Base-by-base conservation (phyloP, 164 flowering plant species). In the Stephania japonica region DNA sequence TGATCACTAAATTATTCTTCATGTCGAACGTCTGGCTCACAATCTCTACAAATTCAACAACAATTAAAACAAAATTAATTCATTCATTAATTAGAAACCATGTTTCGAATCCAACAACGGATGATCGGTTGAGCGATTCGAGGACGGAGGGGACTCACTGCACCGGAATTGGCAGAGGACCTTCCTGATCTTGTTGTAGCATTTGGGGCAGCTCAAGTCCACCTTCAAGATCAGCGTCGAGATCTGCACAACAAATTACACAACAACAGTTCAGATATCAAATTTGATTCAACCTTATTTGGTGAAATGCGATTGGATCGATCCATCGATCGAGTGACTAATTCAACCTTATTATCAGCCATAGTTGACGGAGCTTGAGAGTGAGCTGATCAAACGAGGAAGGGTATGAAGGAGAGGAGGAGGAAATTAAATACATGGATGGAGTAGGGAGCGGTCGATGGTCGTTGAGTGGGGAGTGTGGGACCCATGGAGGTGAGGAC, bases 21-120 rank as follows among this genome's bases (percentile, higher is more conserved):
- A 84, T 85, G 56, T 89, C 88, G 73, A 66, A 87, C 1, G 72
- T 11, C 78, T 87, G 91, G 83, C 86, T 85, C 69, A 83, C 82
- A 16, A 91, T 88, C 86, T 87, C 93, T 75, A 56, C 26, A 44
- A 38, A 44, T 26, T 24, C 2, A 32, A 6, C 47, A 26, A 12
- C 12, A 66, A 23, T 1, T 27, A 66, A 32, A 56, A 56, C 23
- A 75, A 73, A 65, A 23, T 44, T 10, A 72, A 14, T 47, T 41
- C 0, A 41, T 21, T 4, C 11, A 67, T 12, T 53, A n/a, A 59
- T 56, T 16, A 59, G 19, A 47, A 6, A 11, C 5, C 2, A 25
- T 21, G 10, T 32, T 67, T 32, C 38, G 38, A 32, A 32, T 32
- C 38, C 0, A 32, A 32, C 38, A 32, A 32, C 38, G 38, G 38